Evolutionary conservation across 108 stramenopile species (phyloP), one percentile per base, ranked within the genome.

Genomic region (Seminavis robusta): DNA sequence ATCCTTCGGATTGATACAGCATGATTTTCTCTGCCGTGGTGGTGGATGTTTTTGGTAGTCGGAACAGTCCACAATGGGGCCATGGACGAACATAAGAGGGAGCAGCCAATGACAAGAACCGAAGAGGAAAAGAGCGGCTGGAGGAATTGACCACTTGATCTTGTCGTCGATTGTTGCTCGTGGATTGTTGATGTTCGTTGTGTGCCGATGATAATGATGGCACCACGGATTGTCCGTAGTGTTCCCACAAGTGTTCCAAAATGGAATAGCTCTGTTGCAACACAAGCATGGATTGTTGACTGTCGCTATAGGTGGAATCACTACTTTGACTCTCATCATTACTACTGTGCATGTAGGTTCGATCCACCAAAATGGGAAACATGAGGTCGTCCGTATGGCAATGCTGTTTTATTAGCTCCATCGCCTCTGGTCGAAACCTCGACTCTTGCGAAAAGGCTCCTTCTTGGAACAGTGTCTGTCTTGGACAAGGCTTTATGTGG

Each of bases 1-100:
- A 65, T 6, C 64, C 64, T 36, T 65, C 64, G 2, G 64, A 25
- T 49, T 65, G 64, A 28, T 65, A 65, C 8, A 65, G 54, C 23
- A 39, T 45, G 17, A 65, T 5, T 31, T 44, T 20, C 4, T 52
- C 25, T 20, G 21, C 23, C 19, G 13, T 8, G 11, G 33, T 37
- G 3, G 10, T 4, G 29, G 26, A 57, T 11, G 15, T 30, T 15
- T 42, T 46, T 11, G 64, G 55, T 0, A 44, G 19, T 9, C 47
- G 45, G 19, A 65, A 20, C 3, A 65, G 9, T 7, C 64, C 64
- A 27, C 54, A 65, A 6, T 39, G 15, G 9, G 64, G 64, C 54
- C 54, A 65, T n/a, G 64, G 64, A 15, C 64, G 45, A 4, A 65
- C 8, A 47, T 56, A 65, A 4, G 64, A 55, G 6, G 64, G 64